Base-by-base conservation (phyloP, 768 basidiomycete genomes). In the Agaricus subrufescens region DNA sequence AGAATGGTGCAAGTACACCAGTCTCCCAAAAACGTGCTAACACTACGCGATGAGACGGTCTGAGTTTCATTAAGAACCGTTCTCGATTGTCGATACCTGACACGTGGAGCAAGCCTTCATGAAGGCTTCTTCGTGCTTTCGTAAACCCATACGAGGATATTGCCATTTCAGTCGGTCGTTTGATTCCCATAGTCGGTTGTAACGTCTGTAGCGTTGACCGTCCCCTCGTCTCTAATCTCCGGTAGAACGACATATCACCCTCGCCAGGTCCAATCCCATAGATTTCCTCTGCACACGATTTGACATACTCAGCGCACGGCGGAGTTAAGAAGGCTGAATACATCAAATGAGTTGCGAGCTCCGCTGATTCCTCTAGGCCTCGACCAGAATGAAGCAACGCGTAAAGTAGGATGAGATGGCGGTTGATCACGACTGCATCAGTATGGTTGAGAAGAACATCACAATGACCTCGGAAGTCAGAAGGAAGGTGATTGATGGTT, bases 301-400 rank as follows among this genome's bases (percentile, higher is more conserved):
- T 64, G 44, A 75, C 52, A 50, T 76, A 75, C 2, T 69, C 65
- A 11, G 71, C 71, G 19, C 66, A 65, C 6, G 68, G 66, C 9
- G 67, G 65, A 0, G 73, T 63, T n/a, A 78, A 62, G 25, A 63
- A 65, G 39, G 71, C 63, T 1, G 76, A 76, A 60, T 75, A 78
- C 72, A 76, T 75, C 26, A 76, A 61, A 57, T 76, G 76, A 7
- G 66, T 62, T 0, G 71, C 71, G 9, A 78, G 63, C 60, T 76
- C 75, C 10, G 73, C 75, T 4, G 72, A 70, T 65, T 76, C 73
- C 15, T 75, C 74, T 38, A 72, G 63, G 7, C 73, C 71, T 8
- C 72, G 72, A 7, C 72, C 74, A 2, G 74, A 63, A 12, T 63
- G 66, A n/a, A 75, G 69, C 10, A 77, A 67, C 8, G 66, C 68